Percentiles rank a stretch among this genome's conserved stretches.
phyloP scores from a whole-genome alignment of 768 basidiomycete species.

The Tephrocybe sp. region DNA sequence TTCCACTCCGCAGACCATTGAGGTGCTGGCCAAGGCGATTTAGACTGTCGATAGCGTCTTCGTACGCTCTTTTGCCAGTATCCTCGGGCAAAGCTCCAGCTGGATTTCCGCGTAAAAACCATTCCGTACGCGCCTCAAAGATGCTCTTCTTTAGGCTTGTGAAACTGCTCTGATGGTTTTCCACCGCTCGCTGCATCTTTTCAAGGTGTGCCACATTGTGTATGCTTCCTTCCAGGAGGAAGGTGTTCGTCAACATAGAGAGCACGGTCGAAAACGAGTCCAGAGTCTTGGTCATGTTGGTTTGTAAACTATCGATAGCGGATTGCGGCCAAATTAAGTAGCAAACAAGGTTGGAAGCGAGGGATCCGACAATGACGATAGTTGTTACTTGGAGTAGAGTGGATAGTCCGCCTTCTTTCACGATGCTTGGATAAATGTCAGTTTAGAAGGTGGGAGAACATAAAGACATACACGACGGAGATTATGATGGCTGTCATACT shows the following conservation, averaged over 20 bases:
- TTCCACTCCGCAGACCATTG: conserved; percentile 83
- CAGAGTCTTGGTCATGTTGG: conserved; percentile 80
- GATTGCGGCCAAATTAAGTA: conserved; percentile 81
- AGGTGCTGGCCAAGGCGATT: conserved; percentile 93
- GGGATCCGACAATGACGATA: conserved; percentile 74
- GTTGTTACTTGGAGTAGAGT: conserved; percentile 72
- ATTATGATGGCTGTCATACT: conserved; percentile 84
- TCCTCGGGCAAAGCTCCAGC: conserved; percentile 24
- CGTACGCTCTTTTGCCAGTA: conserved; percentile 60
- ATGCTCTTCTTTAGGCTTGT: conserved; percentile 85
- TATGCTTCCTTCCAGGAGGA: conserved; percentile 71
- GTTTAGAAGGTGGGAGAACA: neutral
- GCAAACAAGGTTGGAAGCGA: conserved; percentile 83
- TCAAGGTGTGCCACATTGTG: conserved; percentile 54
- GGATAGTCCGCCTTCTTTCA: conserved; percentile 84
- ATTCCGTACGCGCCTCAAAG: conserved; percentile 85
- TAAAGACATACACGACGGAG: conserved; percentile 68
- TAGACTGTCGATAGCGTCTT: conserved; percentile 82
- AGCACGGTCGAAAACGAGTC: conserved; percentile 88
- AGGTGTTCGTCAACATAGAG: conserved; percentile 76
- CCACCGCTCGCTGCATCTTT: conserved; percentile 74
- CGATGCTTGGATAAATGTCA: conserved; percentile 45
- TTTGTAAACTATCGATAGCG: conserved; percentile 79
- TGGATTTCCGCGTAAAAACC: conserved; percentile 40
- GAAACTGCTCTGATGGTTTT: conserved; percentile 86